Percentiles rank a stretch among this genome's conserved stretches.
Evolutionary conservation across 1,139 yeast genomes (phyloP).

Genomic region (Pneumocystis carinii): DNA sequence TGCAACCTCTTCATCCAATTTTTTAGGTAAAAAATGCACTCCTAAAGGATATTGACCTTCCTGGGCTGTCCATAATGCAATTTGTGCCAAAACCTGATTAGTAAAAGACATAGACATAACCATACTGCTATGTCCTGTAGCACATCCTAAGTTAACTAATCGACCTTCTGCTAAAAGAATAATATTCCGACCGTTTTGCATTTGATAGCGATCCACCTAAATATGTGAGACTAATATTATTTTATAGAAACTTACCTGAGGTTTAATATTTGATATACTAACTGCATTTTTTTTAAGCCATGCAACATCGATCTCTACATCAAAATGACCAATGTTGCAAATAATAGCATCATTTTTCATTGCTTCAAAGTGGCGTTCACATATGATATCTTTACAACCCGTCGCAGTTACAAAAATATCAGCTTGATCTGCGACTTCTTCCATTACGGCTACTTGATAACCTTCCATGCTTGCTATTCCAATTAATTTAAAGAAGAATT

Average conservation of each 20-base stretch:
- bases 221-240: constrained; percentile 83
- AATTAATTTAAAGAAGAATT: not conserved
- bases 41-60: constrained; percentile 77
- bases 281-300: constrained; percentile 88
- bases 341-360: constrained; percentile 99
- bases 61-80: constrained; percentile 87
- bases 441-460: constrained; percentile 94
- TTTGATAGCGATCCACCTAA: constrained; percentile 81
- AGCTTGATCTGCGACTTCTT: constrained; percentile 82
- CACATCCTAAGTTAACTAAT: constrained; percentile 98
- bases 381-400: constrained; percentile 97
- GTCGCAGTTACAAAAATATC: constrained; percentile 99
- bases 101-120: constrained; percentile 99
- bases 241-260: constrained; percentile 97
- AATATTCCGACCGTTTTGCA: constrained; percentile 82
- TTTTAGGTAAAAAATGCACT: constrained; percentile 95
- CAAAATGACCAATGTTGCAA: constrained; percentile 99
- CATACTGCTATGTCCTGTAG: constrained; percentile 67
- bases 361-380: constrained; percentile 66
- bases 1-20: constrained; percentile 97
- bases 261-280: constrained; percentile 91
- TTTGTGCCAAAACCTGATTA: constrained; percentile 98
- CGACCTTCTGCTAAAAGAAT: constrained; percentile 98
- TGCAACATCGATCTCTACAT: constrained; percentile 97
- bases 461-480: constrained; percentile 30